These are phyloP conservation scores for Alternaria angustiovoidea DNA, from an alignment of 2,329 filamentous ascomycete genomes.

Conservation along the genomic window DNA sequence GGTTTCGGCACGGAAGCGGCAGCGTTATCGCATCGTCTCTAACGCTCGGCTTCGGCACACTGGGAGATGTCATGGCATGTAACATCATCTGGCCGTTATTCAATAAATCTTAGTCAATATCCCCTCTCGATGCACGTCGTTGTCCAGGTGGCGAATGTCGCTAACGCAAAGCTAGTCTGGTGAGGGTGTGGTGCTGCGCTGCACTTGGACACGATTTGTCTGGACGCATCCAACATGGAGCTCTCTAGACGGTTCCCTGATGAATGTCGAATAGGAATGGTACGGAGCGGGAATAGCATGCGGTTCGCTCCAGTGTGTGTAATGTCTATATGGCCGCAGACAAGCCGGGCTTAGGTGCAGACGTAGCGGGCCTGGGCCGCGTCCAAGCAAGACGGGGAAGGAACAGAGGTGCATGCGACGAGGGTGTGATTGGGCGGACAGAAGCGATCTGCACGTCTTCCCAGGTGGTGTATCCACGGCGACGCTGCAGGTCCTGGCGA, in stretches of 20 bases:
- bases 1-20: neutral
- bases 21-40: neutral
- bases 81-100: constrained; percentile 4
- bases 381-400: constrained; percentile 20
- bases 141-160: constrained; percentile 12
- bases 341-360: constrained; percentile 26
- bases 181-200: constrained; percentile 18
- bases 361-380: constrained; percentile 35
- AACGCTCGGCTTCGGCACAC: neutral
- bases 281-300: constrained; percentile 19
- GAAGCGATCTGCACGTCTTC: constrained; percentile 29
- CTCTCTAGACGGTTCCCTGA: constrained; percentile 18
- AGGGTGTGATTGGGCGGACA: constrained; percentile 27
- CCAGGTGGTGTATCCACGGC: constrained; percentile 18
- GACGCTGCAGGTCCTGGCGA: constrained; percentile 21
- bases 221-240: neutral
- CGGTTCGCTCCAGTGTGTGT: constrained; percentile 4
- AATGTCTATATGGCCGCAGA: constrained; percentile 17
- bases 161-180: constrained; percentile 14
- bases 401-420: constrained; percentile 18
- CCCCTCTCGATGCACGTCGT: constrained; percentile 1
- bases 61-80: constrained; percentile 2
- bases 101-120: constrained; percentile 10
- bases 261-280: constrained; percentile 33
- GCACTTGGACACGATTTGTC: constrained; percentile 9